Percentiles rank a stretch among this genome's conserved stretches.
Evolutionary conservation across 2,329 filamentous ascomycete species (phyloP).

Genomic region (Anisogramma anomala): DNA sequence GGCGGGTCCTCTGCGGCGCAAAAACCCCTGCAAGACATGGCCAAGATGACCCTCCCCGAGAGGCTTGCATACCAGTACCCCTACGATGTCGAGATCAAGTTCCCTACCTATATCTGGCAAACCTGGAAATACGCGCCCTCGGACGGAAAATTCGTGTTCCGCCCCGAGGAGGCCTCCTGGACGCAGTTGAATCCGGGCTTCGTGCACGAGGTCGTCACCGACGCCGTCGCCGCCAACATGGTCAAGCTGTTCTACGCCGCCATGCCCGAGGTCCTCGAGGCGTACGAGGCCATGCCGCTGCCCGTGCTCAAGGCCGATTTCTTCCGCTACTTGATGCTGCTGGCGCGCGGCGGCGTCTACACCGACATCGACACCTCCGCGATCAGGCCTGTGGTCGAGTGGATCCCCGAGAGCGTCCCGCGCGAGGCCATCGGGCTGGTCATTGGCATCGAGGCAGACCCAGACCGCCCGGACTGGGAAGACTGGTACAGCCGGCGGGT

Average conservation of each 20-base stretch:
- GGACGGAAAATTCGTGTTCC: slow-evolving; percentile 66
- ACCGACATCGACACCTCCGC: slow-evolving; percentile 86
- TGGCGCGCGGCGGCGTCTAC: slow-evolving; percentile 57
- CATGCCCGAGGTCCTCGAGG: slow-evolving; percentile 66
- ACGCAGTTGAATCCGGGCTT: slow-evolving; percentile 77
- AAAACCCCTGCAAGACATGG: slow-evolving; percentile 57
- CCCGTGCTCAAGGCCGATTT: slow-evolving; percentile 70
- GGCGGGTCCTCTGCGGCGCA: slow-evolving; percentile 27
- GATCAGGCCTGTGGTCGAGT: slow-evolving; percentile 70
- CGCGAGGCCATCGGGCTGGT: slow-evolving; percentile 72
- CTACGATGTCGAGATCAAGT: slow-evolving; percentile 78
- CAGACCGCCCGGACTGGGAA: slow-evolving; percentile 82
- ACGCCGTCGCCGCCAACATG: slow-evolving; percentile 69
- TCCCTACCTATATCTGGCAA: slow-evolving; percentile 98
- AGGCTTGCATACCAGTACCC: slow-evolving; percentile 90
- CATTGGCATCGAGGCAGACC: slow-evolving; percentile 91
- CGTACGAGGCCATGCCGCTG: slow-evolving; percentile 60
- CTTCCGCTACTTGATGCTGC: slow-evolving; percentile 61
- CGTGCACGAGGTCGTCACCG: slow-evolving; percentile 94
- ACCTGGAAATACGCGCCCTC: slow-evolving; percentile 87
- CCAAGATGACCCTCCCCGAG: slow-evolving; percentile 58
- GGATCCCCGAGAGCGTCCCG: slow-evolving; percentile 72
- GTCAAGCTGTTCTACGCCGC: slow-evolving; percentile 79
- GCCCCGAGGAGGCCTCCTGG: slow-evolving; percentile 82
- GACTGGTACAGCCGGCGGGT: slow-evolving; percentile 94